Percentiles rank a stretch among this genome's conserved stretches.
Conservation (phyloP, 805 yeast species). For the Myxozyma monticola region DNA sequence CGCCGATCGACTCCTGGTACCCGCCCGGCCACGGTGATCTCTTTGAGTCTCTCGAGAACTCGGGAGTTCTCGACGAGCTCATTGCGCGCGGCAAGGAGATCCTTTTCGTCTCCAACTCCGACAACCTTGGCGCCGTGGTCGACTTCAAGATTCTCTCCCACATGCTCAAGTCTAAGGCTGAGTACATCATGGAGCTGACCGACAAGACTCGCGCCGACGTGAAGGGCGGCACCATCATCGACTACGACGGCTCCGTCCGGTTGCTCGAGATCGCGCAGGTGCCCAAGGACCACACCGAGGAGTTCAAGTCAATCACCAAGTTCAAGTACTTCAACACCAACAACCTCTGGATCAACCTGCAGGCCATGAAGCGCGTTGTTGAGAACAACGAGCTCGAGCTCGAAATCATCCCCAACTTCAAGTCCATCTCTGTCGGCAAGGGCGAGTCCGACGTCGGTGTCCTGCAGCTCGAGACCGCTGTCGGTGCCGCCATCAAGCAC, state of each 20-base stretch:
- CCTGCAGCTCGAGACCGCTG: constrained; percentile 96
- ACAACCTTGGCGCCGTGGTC: constrained; percentile 97
- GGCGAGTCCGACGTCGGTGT: constrained; percentile 55
- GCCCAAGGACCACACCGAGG: constrained; percentile 97
- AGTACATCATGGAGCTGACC: constrained; percentile 97
- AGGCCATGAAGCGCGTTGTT: constrained; percentile 89
- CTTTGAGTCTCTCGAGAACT: constrained; percentile 82
- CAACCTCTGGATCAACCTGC: constrained; percentile 94
- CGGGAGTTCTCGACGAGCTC: constrained; percentile 89
- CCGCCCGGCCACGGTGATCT: constrained; percentile 99
- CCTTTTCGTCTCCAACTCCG: constrained; percentile 95
- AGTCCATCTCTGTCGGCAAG: constrained; percentile 61
- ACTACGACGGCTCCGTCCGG: constrained; percentile 92
- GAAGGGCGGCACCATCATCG: constrained; percentile 97
- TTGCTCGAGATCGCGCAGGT: constrained; percentile 97
- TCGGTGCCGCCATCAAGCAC: constrained; percentile 98
- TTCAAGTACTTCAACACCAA: constrained; percentile 98
- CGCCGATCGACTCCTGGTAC: constrained; percentile 85
- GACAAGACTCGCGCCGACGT: constrained; percentile 99
- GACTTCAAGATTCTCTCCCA: constrained; percentile 87
- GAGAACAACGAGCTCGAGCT: constrained; percentile 77
- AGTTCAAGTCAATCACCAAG: constrained; percentile 95
- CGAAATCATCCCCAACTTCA: constrained; percentile 95
- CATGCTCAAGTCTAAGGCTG: constrained; percentile 88
- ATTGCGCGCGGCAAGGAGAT: constrained; percentile 92